A percentile compares a stretch with the other conserved stretches of the same genome.
Evolutionary conservation across 1,139 yeast species (phyloP).

Genomic region (Saccharomycopsis hybrid): DNA sequence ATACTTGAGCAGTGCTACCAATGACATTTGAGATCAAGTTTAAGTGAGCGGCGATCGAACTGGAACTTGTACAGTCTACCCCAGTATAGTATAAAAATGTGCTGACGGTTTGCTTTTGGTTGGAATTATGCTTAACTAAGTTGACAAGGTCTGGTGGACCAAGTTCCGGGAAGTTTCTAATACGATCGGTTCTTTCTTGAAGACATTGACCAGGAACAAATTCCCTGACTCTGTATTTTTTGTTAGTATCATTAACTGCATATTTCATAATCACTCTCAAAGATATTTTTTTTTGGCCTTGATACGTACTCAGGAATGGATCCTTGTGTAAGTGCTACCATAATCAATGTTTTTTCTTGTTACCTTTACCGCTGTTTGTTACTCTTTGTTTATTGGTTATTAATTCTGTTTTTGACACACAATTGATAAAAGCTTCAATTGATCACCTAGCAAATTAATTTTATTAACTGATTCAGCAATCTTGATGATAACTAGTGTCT

Average conservation of each 20-base stretch:
- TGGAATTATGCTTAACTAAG: slow-evolving; percentile 38
- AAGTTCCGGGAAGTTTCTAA: slow-evolving; percentile 46
- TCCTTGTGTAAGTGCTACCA: slow-evolving; percentile 30
- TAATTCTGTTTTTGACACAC: too few species aligned
- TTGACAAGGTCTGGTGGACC: slow-evolving; percentile 95
- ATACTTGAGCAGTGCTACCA: slow-evolving; percentile 50
- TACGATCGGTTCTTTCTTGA: slow-evolving; percentile 39
- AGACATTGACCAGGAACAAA: slow-evolving; percentile 44
- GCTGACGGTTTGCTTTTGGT: slow-evolving; percentile 31
- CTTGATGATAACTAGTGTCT: too few species aligned
- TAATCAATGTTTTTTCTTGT: too few species aligned
- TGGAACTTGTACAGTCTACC: slow-evolving; percentile 56
- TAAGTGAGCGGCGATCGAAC: slow-evolving; percentile 68
- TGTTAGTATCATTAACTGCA: neutral
- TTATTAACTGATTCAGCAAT: too few species aligned
- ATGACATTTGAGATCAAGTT: slow-evolving; percentile 67
- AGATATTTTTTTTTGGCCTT: neutral
- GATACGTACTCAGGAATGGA: slow-evolving; percentile 43
- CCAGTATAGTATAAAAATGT: slow-evolving; percentile 45
- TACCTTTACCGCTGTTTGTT: neutral
- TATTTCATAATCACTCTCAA: neutral
- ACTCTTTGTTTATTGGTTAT: neutral
- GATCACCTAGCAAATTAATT: too few species aligned
- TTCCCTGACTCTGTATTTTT: slow-evolving; percentile 34
- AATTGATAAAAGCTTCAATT: too few species aligned